Base-by-base conservation (phyloP, 257 asterid genomes). In the Buddleja alternifolia region DNA sequence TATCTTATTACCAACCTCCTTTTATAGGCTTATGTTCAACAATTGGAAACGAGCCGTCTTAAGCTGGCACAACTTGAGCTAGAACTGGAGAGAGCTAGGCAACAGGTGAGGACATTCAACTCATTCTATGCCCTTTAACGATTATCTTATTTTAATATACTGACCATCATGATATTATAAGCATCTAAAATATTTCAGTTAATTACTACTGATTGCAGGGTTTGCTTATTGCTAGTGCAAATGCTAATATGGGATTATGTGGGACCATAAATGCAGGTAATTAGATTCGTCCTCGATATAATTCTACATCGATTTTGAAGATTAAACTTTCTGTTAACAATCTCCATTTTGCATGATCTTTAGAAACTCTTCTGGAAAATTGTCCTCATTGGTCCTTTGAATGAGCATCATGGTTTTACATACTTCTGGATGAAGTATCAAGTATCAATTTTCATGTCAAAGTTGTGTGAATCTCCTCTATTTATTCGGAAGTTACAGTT, bases 61-160 rank as follows among this genome's bases (percentile, higher is more conserved):
- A 94, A 89, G 83, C 81, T 94, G 54, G 97, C 97, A 2, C 97
- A 91, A 58, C 80, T 94, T 36, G 99, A 94, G 78, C 58, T 77
- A n/a, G 97, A 94, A 53, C 90, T 91, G n/a, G 92, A 86, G 70
- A 81, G 87, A 82, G 90, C 88, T 71, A 81, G 93, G 70, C 96
- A 87, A 34, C 96, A 88, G 79, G 97, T 86, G 29, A 46, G 58
- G 36, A 14, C 44, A 50, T 1, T 46, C 7, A 23, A 36, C 10
- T 10, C 3, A 20, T 23, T 40, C 8, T 19, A 10, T 54, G 23
- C 19, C 45, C 48, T 29, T 25, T n/a, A n/a, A n/a, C n/a, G n/a
- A n/a, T n/a, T n/a, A n/a, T n/a, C n/a, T n/a, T n/a, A n/a, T n/a
- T n/a, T n/a, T n/a, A n/a, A n/a, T n/a, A n/a, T n/a, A 58, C n/a